These are phyloP conservation scores for Phytophthora pini DNA, from an alignment of 352 stramenopile genomes.

Conservation along the genomic window DNA sequence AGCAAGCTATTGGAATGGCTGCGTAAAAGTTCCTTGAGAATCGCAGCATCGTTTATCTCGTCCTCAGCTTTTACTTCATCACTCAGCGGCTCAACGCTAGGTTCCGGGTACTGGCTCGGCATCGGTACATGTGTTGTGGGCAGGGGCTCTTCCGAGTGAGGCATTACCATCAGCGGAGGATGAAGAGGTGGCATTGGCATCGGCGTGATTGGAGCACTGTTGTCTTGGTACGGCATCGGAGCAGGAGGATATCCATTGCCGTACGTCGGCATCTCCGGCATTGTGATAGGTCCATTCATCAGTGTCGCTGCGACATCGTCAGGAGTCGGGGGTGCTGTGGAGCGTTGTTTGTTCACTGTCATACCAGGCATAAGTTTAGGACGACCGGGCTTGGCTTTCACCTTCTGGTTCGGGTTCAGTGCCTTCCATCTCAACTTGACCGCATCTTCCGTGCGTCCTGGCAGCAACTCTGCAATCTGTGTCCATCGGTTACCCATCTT, in stretches of 20 bases:
- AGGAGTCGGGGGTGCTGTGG: constrained; percentile 51
- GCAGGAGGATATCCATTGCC: constrained; percentile 21
- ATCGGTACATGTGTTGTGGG: constrained; percentile 27
- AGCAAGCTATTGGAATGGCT: constrained; percentile 72
- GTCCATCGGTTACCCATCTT: constrained; percentile 96
- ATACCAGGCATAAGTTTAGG: constrained; percentile 67
- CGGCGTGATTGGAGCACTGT: constrained; percentile 23
- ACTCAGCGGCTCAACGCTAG: constrained; percentile 64
- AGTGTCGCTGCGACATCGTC: constrained; percentile 62
- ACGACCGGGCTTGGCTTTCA: constrained; percentile 63
- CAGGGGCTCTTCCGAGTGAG: constrained; percentile 21
- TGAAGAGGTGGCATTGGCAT: constrained; percentile 34
- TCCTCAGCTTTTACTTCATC: constrained; percentile 66
- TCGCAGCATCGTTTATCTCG: constrained; percentile 66
- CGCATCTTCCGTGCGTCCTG: constrained; percentile 87
- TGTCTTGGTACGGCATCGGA: constrained; percentile 26
- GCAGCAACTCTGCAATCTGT: constrained; percentile 89
- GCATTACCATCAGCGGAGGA: constrained; percentile 30
- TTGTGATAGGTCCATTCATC: constrained; percentile 42
- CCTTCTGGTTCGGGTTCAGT: constrained; percentile 68
- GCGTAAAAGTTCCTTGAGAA: constrained; percentile 75
- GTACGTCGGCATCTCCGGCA: constrained; percentile 32
- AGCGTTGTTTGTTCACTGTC: constrained; percentile 53
- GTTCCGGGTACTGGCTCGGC: constrained; percentile 55
- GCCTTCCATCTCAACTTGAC: constrained; percentile 89